Evolutionary conservation across 1,284 basidiomycete genomes (phyloP), one percentile per base, ranked within the genome.

Genomic region (Trichosporon ovoides): DNA sequence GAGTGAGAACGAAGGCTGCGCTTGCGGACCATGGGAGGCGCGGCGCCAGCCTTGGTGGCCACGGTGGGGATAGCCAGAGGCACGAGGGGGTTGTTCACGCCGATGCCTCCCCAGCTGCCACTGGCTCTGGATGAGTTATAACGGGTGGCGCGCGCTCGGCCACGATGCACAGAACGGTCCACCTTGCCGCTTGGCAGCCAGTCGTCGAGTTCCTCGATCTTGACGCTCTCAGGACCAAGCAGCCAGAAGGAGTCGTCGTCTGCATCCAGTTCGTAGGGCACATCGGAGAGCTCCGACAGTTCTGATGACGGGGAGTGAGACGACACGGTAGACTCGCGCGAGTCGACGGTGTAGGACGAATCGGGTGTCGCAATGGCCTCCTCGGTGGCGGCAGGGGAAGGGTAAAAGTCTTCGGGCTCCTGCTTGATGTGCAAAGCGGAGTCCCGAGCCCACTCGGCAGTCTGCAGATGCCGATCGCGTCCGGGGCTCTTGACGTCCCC

Each of bases 141-240:
- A 14, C 56, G 60, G 9, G 48, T 38, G 18, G 57, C 53, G 16
- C 58, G 58, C 0, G 54, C 57, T 9, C 62, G 59, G 4, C 59
- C 57, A 28, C 68, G 65, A 36, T 65, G 65, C 12, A 68, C 69
- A 11, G 67, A 66, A 18, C 65, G 56, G n/a, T 67, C 62, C 0
- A 52, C 51, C 51, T 64, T 63, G 16, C 22, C 34, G 19, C 31
- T 36, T 2, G 69, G 67, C 37, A 74, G 59, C 70, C 70, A 70
- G n/a, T 68, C 69, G 52, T 75, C 73, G 3, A 76, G 62, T 57
- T 76, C 74, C 22, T 76, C 74, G 22, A 76, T 51, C 12, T 59
- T 63, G 19, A 76, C 57, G 54, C 71, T 74, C 63, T 76, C 74
- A 2, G 74, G 74, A 7, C 74, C 74, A 9, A 68, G 40, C 16